These are phyloP conservation scores for Cladosporium sp. DNA, from an alignment of 2,329 filamentous ascomycete genomes.

Conservation along the genomic window DNA sequence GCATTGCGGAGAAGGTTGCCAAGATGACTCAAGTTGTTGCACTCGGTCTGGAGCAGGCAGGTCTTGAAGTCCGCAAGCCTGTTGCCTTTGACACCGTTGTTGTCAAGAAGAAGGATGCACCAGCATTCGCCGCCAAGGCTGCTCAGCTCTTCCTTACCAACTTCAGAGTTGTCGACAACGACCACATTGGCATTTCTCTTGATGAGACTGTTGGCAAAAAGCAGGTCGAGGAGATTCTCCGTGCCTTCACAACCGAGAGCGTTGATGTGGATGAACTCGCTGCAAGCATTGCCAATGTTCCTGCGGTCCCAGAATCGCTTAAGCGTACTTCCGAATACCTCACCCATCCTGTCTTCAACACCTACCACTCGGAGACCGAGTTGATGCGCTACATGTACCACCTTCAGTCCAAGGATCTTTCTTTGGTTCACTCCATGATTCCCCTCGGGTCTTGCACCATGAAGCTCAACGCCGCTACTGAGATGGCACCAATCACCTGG, in stretches of 20 bases:
- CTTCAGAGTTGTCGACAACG: slow-evolving; percentile 58
- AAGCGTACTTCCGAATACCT: slow-evolving; percentile 71
- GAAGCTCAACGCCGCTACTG: slow-evolving; percentile 92
- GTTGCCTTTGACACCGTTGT: slow-evolving; percentile 72
- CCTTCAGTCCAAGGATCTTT: slow-evolving; percentile 89
- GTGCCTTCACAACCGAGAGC: slow-evolving; percentile 49
- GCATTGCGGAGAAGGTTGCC: slow-evolving; percentile 75
- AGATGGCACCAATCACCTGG: slow-evolving; percentile 84
- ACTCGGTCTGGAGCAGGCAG: slow-evolving; percentile 48
- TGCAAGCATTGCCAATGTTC: slow-evolving; percentile 24
- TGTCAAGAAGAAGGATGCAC: slow-evolving; percentile 49
- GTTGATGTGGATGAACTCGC: slow-evolving; percentile 32
- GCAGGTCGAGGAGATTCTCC: slow-evolving; percentile 55
- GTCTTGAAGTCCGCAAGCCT: slow-evolving; percentile 43
- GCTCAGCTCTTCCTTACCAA: slow-evolving; percentile 54
- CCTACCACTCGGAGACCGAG: slow-evolving; percentile 91
- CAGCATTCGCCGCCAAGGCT: slow-evolving; percentile 47
- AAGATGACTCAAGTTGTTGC: slow-evolving; percentile 63
- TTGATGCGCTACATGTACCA: slow-evolving; percentile 90
- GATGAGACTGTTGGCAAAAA: slow-evolving; percentile 66
- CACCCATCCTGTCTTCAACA: slow-evolving; percentile 91
- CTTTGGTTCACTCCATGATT: slow-evolving; percentile 95
- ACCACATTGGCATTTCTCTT: slow-evolving; percentile 67
- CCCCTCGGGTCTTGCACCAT: slow-evolving; percentile 95
- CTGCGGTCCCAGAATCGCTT: slow-evolving; percentile 54